A percentile compares a stretch with the other conserved stretches of the same genome.
Evolutionary conservation across 345 rosid genomes (phyloP).

Genomic region (Kandelia obovata): DNA sequence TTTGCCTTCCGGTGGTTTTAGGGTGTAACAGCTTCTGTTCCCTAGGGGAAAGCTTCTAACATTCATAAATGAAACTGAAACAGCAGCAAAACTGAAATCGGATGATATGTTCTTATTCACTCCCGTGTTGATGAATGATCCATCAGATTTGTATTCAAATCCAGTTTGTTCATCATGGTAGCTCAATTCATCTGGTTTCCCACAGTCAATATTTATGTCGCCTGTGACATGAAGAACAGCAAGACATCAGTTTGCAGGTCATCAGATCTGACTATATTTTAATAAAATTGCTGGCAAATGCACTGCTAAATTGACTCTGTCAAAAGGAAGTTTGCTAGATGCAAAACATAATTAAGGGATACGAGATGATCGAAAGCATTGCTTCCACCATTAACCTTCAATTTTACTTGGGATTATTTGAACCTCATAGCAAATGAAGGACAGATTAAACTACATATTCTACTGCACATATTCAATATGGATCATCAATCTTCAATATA

Average conservation of each 20-base stretch:
- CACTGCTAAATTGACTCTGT: not conserved
- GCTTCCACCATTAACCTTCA: not conserved
- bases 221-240: conserved; percentile 12
- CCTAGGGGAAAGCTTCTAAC: conserved; percentile 33
- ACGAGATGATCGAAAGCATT: not conserved
- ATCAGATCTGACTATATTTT: not conserved
- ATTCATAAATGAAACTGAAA: not conserved
- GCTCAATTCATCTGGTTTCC: conserved; percentile 8
- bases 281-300: not conserved
- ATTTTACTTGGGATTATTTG: not conserved
- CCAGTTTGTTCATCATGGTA: conserved; percentile 14
- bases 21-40: conserved; percentile 28
- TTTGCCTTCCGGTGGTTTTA: conserved; percentile 28
- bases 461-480: too few relatives aligned
- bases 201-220: conserved; percentile 34
- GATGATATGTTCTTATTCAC: conserved; percentile 20
- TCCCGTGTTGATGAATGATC: conserved; percentile 19
- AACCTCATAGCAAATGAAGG: not conserved
- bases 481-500: too few relatives aligned
- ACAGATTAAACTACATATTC: not conserved
- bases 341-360: not conserved
- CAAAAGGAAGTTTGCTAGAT: not conserved
- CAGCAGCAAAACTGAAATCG: conserved; percentile 12
- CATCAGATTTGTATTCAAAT: conserved; percentile 15
- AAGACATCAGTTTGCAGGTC: not conserved